Conservation (phyloP, 2,329 filamentous ascomycete species). For the Talaromyces funiculosus region DNA sequence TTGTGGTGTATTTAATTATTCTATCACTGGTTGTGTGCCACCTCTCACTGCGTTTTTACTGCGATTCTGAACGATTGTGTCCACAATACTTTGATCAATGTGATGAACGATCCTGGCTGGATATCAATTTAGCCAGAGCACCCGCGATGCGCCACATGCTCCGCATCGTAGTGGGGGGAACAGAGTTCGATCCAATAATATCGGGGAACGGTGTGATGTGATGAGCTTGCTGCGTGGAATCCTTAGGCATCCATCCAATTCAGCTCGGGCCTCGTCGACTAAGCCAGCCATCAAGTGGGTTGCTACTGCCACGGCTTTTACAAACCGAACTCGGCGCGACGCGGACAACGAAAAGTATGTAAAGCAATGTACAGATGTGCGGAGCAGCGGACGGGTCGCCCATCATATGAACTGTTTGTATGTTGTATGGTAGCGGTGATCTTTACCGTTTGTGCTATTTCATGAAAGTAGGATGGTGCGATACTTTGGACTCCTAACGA, state of each 20-base stretch:
- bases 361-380: not conserved
- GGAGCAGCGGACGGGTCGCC: not conserved
- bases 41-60: not conserved
- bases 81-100: not conserved
- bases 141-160: conserved; percentile 9
- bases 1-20: not conserved
- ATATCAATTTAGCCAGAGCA: not conserved
- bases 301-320: not conserved
- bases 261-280: not conserved
- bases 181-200: conserved; percentile 9
- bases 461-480: not conserved
- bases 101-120: conserved; percentile 1
- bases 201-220: conserved; percentile 13
- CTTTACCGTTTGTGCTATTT: not conserved
- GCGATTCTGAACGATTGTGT: not conserved
- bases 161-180: conserved; percentile 9
- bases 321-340: not conserved
- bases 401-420: not conserved
- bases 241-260: conserved; percentile 4
- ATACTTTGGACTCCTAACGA: no score
- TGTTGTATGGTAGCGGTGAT: not conserved
- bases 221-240: conserved; percentile 12
- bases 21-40: not conserved
- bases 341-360: not conserved
- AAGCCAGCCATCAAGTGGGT: no score